Evolutionary conservation across 1,284 basidiomycete species (phyloP).

Genomic region (Boletus semigastroideus): DNA sequence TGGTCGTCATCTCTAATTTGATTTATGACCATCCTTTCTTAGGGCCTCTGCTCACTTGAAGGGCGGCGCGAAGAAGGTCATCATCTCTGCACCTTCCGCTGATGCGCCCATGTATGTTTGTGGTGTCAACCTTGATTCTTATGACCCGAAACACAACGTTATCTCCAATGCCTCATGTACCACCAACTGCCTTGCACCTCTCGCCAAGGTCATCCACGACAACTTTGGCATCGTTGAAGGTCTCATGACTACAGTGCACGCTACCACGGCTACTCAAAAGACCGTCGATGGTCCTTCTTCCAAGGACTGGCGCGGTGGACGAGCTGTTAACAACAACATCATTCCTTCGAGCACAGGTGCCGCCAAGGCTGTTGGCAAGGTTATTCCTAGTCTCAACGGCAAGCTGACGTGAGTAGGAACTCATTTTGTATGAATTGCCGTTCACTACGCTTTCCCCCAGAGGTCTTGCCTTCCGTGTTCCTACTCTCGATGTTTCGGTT

Average conservation of each 20-base stretch:
- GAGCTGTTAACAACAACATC: conserved; percentile 97
- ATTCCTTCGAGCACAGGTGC: conserved; percentile 99
- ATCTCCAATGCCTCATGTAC: conserved; percentile 99
- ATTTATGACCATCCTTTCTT: background rate
- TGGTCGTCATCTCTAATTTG: conserved; percentile 3
- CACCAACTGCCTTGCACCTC: conserved; percentile 98
- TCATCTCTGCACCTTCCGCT: conserved; percentile 98
- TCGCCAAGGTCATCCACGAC: conserved; percentile 98
- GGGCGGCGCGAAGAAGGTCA: conserved; percentile 99
- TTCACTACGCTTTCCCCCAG: conserved; percentile 38
- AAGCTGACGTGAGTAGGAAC: conserved; percentile 64
- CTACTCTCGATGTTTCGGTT: conserved; percentile 96
- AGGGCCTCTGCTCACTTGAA: conserved; percentile 95
- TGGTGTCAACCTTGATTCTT: conserved; percentile 96
- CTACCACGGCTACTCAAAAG: conserved; percentile 98
- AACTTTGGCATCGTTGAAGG: conserved; percentile 94
- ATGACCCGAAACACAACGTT: conserved; percentile 90
- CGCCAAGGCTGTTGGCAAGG: conserved; percentile 99
- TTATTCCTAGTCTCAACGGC: conserved; percentile 96
- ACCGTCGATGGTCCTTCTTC: conserved; percentile 95
- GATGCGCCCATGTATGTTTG: conserved; percentile 98
- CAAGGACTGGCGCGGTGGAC: conserved; percentile 98
- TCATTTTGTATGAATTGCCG: background rate
- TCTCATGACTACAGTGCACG: conserved; percentile 99
- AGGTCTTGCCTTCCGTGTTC: conserved; percentile 97